phyloP scores from a whole-genome alignment of 768 basidiomycete species.

The Leccinum subtestaceum region DNA sequence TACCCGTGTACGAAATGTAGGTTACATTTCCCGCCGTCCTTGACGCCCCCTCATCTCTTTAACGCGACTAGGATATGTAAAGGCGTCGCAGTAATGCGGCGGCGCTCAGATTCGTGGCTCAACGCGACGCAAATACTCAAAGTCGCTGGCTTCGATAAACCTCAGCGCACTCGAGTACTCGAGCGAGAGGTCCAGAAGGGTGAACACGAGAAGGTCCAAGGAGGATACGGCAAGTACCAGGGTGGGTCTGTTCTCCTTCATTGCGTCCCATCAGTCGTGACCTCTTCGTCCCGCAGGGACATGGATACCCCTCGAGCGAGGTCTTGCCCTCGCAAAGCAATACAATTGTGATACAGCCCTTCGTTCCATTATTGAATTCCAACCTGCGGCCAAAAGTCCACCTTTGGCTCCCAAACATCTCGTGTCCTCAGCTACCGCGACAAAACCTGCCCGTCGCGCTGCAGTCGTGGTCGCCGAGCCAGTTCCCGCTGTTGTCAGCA shows the following conservation, averaged over 20 bases:
- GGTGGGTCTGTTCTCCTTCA: constrained; percentile 49
- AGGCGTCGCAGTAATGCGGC: constrained; percentile 95
- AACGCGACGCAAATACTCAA: constrained; percentile 99
- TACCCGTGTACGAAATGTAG: constrained; percentile 90
- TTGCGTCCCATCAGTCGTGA: neutral
- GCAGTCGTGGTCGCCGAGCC: constrained; percentile 19
- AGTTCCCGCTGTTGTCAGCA: constrained; percentile 33
- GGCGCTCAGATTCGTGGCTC: constrained; percentile 94
- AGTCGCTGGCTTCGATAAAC: constrained; percentile 99
- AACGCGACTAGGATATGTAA: constrained; percentile 81
- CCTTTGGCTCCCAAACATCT: constrained; percentile 96
- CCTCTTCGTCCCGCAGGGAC: constrained; percentile 61
- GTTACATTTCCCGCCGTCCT: constrained; percentile 38
- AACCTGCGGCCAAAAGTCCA: constrained; percentile 84
- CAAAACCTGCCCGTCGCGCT: constrained; percentile 30
- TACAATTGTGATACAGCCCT: constrained; percentile 88
- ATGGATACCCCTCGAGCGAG: constrained; percentile 96
- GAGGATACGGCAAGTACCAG: constrained; percentile 99
- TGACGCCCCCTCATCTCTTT: constrained; percentile 34
- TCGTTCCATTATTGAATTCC: constrained; percentile 92
- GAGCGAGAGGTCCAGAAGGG: constrained; percentile 99
- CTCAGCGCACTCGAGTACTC: constrained; percentile 93
- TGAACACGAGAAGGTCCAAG: constrained; percentile 98
- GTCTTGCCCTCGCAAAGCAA: constrained; percentile 80
- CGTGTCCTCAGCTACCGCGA: constrained; percentile 60